Conservation (phyloP, 1,284 basidiomycete species). For the Apiotrichum gracile region DNA sequence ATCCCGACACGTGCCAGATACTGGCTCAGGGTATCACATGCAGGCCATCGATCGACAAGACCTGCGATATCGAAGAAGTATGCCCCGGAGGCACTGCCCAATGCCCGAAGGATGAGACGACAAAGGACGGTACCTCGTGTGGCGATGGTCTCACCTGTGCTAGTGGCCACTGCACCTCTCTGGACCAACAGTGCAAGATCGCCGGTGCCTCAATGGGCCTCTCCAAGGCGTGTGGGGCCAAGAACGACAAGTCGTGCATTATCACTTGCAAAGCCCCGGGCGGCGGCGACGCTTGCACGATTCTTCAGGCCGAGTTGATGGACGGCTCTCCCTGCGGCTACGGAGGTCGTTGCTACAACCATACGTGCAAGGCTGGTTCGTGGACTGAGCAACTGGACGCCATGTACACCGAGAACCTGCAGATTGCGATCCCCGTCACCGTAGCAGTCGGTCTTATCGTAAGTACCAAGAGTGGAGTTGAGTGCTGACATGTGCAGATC, state of each 20-base stretch:
- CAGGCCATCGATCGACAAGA: constrained; percentile 60
- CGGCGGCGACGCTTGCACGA: constrained; percentile 59
- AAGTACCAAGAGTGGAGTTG: constrained; percentile 6
- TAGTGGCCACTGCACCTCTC: constrained; percentile 72
- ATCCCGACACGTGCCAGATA: constrained; percentile 62
- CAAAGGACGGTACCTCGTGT: constrained; percentile 65
- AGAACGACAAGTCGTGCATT: constrained; percentile 62
- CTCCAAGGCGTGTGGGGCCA: constrained; percentile 60
- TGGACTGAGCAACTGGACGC: constrained; percentile 59
- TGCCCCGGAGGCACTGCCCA: constrained; percentile 69
- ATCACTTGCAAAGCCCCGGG: constrained; percentile 73
- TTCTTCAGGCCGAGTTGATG: constrained; percentile 66
- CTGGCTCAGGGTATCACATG: constrained; percentile 61
- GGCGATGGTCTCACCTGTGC: constrained; percentile 70
- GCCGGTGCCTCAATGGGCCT: constrained; percentile 66
- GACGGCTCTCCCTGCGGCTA: constrained; percentile 84
- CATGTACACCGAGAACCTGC: constrained; percentile 69
- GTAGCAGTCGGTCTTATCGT: constrained; percentile 62
- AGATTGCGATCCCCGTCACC: constrained; percentile 74
- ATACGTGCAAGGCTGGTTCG: constrained; percentile 61
- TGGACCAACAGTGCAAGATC: constrained; percentile 72
- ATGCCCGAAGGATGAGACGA: constrained; percentile 66
- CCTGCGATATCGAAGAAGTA: constrained; percentile 70
- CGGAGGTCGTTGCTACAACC: constrained; percentile 63
- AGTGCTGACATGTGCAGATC: background rate